These are phyloP conservation scores for Fusarium equiseti DNA, from an alignment of 2,329 filamentous ascomycete species.

Conservation along the genomic window DNA sequence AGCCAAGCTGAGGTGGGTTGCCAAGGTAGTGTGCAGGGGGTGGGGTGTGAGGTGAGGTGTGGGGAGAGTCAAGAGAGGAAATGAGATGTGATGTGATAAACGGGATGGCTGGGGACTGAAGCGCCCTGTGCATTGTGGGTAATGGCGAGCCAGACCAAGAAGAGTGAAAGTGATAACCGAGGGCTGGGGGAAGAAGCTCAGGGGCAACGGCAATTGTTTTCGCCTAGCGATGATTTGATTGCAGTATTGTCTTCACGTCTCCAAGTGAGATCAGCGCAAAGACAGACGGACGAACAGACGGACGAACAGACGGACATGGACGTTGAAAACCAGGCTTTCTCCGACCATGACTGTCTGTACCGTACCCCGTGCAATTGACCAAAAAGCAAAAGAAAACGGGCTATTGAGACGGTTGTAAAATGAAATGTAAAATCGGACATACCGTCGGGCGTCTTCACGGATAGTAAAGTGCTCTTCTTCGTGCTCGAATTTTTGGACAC, in stretches of 20 bases:
- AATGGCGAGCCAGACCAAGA: constrained; percentile 32
- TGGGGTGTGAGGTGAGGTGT: constrained; percentile 32
- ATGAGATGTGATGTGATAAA: constrained; percentile 35
- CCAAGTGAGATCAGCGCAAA: constrained; percentile 25
- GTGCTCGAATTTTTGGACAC: constrained; percentile 59
- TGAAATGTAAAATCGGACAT: constrained; percentile 50
- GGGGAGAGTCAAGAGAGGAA: constrained; percentile 24
- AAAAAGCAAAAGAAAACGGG: constrained; percentile 1
- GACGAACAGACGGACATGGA: background rate
- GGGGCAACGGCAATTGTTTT: constrained; percentile 34
- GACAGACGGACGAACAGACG: background rate
- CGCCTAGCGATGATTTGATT: constrained; percentile 18
- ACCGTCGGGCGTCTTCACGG: constrained; percentile 65
- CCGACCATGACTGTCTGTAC: constrained; percentile 1
- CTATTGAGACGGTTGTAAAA: background rate
- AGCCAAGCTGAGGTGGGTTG: constrained; percentile 42
- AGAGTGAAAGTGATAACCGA: constrained; percentile 21
- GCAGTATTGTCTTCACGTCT: constrained; percentile 20
- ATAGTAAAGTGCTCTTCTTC: constrained; percentile 49
- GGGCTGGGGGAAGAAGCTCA: constrained; percentile 24
- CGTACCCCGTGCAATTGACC: background rate
- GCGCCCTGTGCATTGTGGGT: constrained; percentile 43
- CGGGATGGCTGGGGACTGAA: constrained; percentile 44
- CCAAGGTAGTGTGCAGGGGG: constrained; percentile 33
- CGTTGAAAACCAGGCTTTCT: background rate